phyloP scores from a whole-genome alignment of 768 basidiomycete species.

The Pisolithus marmoratus region DNA sequence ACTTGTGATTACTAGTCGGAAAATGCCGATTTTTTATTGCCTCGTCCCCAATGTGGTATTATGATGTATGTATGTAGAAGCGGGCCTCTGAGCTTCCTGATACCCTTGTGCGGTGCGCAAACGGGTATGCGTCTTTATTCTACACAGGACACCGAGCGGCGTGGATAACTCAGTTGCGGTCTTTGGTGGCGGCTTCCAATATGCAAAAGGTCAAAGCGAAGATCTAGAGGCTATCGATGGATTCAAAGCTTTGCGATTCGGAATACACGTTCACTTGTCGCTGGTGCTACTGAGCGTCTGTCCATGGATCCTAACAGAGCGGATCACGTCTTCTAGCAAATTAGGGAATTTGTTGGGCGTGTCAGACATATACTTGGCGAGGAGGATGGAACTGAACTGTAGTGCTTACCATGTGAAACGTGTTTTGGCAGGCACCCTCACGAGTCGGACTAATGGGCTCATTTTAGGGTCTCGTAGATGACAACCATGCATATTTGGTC shows the following conservation, averaged over 20 bases:
- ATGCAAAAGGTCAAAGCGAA: constrained; percentile 72
- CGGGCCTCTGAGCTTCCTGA: constrained; percentile 61
- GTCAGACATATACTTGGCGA: constrained; percentile 72
- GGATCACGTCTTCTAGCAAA: constrained; percentile 67
- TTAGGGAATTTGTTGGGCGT: constrained; percentile 82
- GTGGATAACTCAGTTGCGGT: constrained; percentile 95
- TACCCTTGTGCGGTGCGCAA: constrained; percentile 70
- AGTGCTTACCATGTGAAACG: constrained; percentile 49
- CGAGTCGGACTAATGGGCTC: background rate
- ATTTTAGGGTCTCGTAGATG: constrained; percentile 67
- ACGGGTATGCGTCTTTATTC: constrained; percentile 92
- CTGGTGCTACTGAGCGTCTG: constrained; percentile 76
- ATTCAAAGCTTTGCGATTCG: constrained; percentile 66
- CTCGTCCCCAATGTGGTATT: no score
- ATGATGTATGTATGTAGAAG: no score
- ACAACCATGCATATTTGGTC: constrained; percentile 85
- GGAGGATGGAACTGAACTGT: constrained; percentile 7
- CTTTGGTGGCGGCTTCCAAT: constrained; percentile 88
- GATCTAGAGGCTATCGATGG: constrained; percentile 85
- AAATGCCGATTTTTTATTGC: no score
- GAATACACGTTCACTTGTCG: constrained; percentile 92
- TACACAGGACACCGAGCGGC: constrained; percentile 96
- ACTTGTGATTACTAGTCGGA: no score
- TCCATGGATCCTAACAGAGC: constrained; percentile 81
- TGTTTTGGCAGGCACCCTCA: constrained; percentile 7